Evolutionary conservation across 179 eudicot species (phyloP), one percentile per base, ranked within the genome.

Genomic region (Vitellaria paradoxa): DNA sequence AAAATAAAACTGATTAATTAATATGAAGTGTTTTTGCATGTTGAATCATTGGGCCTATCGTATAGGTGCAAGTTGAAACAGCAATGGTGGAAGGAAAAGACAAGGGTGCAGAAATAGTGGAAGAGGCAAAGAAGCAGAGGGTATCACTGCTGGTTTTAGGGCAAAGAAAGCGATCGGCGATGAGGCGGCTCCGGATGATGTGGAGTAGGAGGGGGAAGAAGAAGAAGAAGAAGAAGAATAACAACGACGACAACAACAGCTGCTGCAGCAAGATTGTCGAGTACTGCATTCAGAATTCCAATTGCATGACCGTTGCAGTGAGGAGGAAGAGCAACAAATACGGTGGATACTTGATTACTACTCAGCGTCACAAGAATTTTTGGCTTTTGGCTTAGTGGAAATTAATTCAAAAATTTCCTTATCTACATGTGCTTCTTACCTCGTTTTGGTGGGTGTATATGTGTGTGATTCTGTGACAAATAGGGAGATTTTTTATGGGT

Each of bases 281-380:
- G 74, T 86, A 92, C 82, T 94, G 97, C 84, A 91, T 94, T 13
- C 93, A 94, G 73, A 86, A 90, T 76, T 87, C 93, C 37, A 86
- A 82, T 69, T 90, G 98, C 78, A 86, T 89, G 93, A 87, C 96
- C 0, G 82, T 94, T 65, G 98, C 91, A 42, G 97, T 92, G 42
- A 92, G 98, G 77, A 83, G 90, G 68, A 92, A 92, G 80, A 86
- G 89, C 85, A 88, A 67, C 57, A 89, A 89, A 82, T 80, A 83
- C 53, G 97, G 97, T 17, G 97, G 96, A n/a, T 92, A 91, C 74
- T 79, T 89, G 65, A 92, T 92, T 65, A 91, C 94, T 64, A 91
- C 95, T 18, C 89, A 91, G 81, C 82, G 93, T n/a, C 97, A 92
- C 79, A 92, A 91, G 82, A 87, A 90, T n/a, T 92, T 92, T 75